Evolutionary conservation across 129 eudicot species (phyloP).

Genomic region (Artemisia argyi): DNA sequence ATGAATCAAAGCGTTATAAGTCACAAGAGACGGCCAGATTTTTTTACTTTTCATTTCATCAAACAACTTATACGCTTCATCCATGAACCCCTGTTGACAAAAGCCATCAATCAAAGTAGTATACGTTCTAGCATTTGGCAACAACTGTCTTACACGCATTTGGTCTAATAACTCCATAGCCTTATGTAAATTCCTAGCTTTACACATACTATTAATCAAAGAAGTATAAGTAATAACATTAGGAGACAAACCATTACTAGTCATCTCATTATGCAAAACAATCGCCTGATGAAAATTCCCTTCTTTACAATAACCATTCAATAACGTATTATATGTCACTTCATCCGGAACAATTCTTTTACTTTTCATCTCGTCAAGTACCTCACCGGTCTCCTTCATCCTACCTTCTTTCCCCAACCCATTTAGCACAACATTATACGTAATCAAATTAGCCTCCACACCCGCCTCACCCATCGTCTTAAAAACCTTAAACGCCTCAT

Average conservation of each 20-base stretch:
- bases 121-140: constrained; percentile 85
- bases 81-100: constrained; percentile 75
- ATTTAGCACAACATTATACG: constrained; percentile 75
- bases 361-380: constrained; percentile 69
- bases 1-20: constrained; percentile 82
- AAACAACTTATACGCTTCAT: constrained; percentile 71
- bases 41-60: constrained; percentile 67
- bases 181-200: constrained; percentile 61
- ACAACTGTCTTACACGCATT: constrained; percentile 69
- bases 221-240: constrained; percentile 94
- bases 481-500: constrained; percentile 54
- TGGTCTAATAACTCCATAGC: constrained; percentile 85
- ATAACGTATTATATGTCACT: constrained; percentile 81
- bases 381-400: constrained; percentile 59
- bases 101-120: constrained; percentile 91
- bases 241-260: constrained; percentile 75
- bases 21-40: constrained; percentile 75
- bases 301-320: constrained; percentile 82
- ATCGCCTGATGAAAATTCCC: constrained; percentile 91
- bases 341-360: constrained; percentile 73
- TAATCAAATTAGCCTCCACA: constrained; percentile 76
- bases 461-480: constrained; percentile 39
- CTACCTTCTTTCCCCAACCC: constrained; percentile 82
- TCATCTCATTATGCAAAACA: constrained; percentile 76
- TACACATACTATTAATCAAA: constrained; percentile 82